phyloP scores from a whole-genome alignment of 352 stramenopile species.

The Pythium brachiatum region DNA sequence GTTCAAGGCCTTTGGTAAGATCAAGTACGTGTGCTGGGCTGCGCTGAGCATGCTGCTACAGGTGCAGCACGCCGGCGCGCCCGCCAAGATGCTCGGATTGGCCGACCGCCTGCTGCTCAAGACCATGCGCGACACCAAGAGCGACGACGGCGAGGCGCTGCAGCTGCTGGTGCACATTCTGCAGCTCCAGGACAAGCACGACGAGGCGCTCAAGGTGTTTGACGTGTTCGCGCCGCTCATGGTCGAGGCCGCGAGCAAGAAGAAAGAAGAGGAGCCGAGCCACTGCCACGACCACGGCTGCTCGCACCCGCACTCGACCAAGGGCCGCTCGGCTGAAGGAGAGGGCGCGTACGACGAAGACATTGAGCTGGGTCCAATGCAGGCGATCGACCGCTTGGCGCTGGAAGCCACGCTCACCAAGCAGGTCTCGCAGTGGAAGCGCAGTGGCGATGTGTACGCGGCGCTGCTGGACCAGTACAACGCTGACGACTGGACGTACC shows the following conservation, averaged over 20 bases:
- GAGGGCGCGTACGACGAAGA: conserved; percentile 79
- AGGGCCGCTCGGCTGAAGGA: conserved; percentile 61
- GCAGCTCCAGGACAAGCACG: conserved; percentile 65
- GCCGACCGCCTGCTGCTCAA: conserved; percentile 83
- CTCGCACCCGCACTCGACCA: conserved; percentile 23
- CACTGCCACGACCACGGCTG: conserved; percentile 22
- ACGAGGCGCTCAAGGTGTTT: conserved; percentile 65
- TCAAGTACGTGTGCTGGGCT: conserved; percentile 83
- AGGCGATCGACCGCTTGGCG: conserved; percentile 68
- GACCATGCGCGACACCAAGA: conserved; percentile 53
- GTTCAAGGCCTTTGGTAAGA: conserved; percentile 71
- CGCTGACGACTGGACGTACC: conserved; percentile 82
- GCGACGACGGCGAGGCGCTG: conserved; percentile 65
- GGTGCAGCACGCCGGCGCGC: conserved; percentile 61
- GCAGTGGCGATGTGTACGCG: conserved; percentile 50
- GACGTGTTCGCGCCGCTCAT: conserved; percentile 59
- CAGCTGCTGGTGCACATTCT: conserved; percentile 72
- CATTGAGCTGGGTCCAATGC: conserved; percentile 81
- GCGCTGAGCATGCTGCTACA: conserved; percentile 83
- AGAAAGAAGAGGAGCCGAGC: conserved; percentile 2
- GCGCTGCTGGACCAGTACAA: conserved; percentile 68
- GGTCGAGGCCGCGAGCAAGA: conserved; percentile 16
- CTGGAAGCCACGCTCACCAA: conserved; percentile 66
- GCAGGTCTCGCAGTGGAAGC: conserved; percentile 46
- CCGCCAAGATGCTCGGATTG: conserved; percentile 70